Base-by-base conservation (phyloP, 2,329 filamentous ascomycete genomes). In the Meredithiella fracta region DNA sequence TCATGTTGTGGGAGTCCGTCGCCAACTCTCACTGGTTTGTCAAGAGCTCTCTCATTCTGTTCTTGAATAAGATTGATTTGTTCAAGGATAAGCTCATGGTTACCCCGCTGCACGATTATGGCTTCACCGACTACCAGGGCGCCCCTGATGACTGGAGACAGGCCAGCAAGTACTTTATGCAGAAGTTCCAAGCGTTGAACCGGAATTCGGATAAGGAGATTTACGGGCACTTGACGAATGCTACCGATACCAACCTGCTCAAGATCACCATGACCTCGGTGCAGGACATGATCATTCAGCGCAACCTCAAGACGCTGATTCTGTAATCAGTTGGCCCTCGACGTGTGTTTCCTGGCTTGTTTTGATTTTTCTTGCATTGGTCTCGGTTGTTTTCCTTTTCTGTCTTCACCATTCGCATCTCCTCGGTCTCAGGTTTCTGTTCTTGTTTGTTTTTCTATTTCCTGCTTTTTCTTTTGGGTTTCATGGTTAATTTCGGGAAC, bases 241-340 rank as follows among this genome's bases (percentile, higher is more conserved):
- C 77, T 7, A 80, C 77, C 53, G 77, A 80, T 62, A 80, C 86
- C 34, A 88, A 87, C 65, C 70, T 91, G 60, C 75, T 91, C 62
- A 90, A 89, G 71, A 87, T 88, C 61, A 91, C 86, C 40, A 91
- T 91, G 86, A 77, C 79, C 60, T 87, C 84, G 9, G 86, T 91
- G 56, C 85, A 91, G 69, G 86, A 91, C 67, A 91, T 88, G 82
- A 86, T 89, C 63, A 87, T 89, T 64, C 85, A 89, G 69, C 83
- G 83, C 66, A 89, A 89, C 67, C 74, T 90, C 56, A 86, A 87
- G 70, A 83, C 84, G 69, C 72, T 89, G 64, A 86, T 90, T 64
- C 72, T 86, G 69, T 86, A 70, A 76, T 34, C 1, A 25, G 4
- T 9, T 57, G 3, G 26, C 40, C 14, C 37, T 42, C 54, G 29